A percentile compares a stretch with the other conserved stretches of the same genome.
Evolutionary conservation across 108 stramenopile species (phyloP).

Genomic region (Cyclotella kingstonii): DNA sequence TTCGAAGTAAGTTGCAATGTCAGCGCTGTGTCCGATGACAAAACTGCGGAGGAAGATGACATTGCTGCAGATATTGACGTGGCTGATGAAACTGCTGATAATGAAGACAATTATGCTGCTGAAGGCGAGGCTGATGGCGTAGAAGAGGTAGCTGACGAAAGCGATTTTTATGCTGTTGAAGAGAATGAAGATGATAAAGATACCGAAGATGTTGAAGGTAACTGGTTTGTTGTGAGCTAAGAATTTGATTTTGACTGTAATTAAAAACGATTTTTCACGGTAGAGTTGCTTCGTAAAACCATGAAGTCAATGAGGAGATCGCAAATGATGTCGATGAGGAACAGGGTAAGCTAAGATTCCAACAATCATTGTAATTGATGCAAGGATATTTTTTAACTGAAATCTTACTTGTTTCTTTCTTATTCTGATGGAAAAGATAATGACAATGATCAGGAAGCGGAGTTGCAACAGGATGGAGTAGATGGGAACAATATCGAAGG

Average conservation of each 20-base stretch:
- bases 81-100: neutral
- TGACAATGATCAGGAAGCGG: neutral
- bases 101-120: slow-evolving; percentile 7
- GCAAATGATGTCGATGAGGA: no score
- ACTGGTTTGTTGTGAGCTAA: no score
- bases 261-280: no score
- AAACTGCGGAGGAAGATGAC: slow-evolving; percentile 1
- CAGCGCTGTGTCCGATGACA: slow-evolving; percentile 4
- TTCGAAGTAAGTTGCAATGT: slow-evolving; percentile 15
- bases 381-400: no score
- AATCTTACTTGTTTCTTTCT: no score
- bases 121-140: neutral
- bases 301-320: no score
- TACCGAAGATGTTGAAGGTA: slow-evolving; percentile 1
- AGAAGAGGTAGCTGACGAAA: neutral
- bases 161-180: neutral
- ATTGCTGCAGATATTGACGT: slow-evolving; percentile 7
- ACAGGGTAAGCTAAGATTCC: no score
- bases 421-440: no score
- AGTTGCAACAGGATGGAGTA: neutral
- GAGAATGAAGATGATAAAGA: no score
- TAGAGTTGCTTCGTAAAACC: no score
- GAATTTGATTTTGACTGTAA: no score
- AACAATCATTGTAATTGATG: no score
- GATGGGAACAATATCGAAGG: neutral